Base-by-base conservation (phyloP, 768 basidiomycete species). In the Trametes punicea region DNA sequence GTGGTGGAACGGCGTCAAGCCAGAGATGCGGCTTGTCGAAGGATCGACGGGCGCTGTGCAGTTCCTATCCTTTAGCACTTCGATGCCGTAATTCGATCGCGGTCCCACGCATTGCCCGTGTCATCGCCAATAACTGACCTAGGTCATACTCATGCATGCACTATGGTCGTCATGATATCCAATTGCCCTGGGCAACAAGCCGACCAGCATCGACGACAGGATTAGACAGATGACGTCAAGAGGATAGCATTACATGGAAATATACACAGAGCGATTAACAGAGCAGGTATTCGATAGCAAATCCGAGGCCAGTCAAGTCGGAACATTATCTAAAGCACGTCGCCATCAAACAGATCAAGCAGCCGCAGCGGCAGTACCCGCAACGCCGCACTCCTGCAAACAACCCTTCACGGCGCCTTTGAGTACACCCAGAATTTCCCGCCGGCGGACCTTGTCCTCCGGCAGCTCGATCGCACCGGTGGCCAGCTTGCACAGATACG, bases 1-100 rank as follows among this genome's bases (percentile, higher is more conserved):
- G 47, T 93, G 88, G 85, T 92, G 88, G 88, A 90, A 89, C 66
- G 90, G 91, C 2, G 71, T 83, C 13, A 64, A 62, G 20, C 65
- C 69, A 1, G 67, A 65, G 29, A 61, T 65, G 65, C 51, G 62
- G n/a, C 9, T 59, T 18, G 13, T 13, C 15, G 53, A 42, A 2
- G 54, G 50, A 2, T 21, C 42, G 6, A 41, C 46, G 3, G 55
- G 62, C 2, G 60, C 62, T 10, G 45, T 64, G 15, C 60, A 59
- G 31, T 60, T 62, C 40, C 20, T 62, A 9, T 47, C 51, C 1
- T 40, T 54, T 15, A 36, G 39, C 2, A 36, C 21, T 23, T 8
- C 15, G 20, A n/a, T 36, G 26, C 15, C 48, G 18, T 25, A 4
- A 33, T 46, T n/a, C 26, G 16, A 6, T 41, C 21, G 6, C 7